Evolutionary conservation across 2,329 filamentous ascomycete genomes (phyloP).

Genomic region (Fusarium concolor): DNA sequence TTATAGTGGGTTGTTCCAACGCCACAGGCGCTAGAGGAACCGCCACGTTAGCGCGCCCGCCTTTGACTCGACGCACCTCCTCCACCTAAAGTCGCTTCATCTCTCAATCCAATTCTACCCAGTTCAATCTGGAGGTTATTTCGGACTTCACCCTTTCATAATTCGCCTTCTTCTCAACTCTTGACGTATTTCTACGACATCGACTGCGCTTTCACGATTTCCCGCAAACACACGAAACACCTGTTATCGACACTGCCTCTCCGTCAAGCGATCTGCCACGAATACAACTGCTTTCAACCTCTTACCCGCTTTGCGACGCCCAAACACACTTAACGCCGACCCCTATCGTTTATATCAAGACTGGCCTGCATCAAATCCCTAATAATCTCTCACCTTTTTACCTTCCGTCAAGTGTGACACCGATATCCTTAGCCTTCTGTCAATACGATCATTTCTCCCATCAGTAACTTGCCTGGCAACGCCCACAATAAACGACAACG

Average conservation of each 20-base stretch:
- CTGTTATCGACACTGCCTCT: not conserved
- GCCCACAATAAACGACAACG: not conserved
- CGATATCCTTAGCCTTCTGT: not conserved
- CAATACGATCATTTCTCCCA: not conserved
- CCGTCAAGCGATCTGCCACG: not conserved
- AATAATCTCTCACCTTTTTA: not conserved
- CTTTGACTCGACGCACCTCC: constrained; percentile 14
- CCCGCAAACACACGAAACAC: not conserved
- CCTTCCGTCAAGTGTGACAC: not conserved
- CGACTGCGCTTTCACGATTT: not conserved
- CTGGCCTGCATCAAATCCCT: not conserved
- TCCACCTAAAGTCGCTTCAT: constrained; percentile 23
- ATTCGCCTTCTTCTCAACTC: constrained; percentile 5
- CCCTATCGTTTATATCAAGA: constrained; percentile 22
- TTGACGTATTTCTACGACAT: constrained; percentile 3
- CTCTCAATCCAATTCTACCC: constrained; percentile 28
- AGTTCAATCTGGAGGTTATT: constrained; percentile 29
- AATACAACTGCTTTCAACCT: constrained; percentile 8
- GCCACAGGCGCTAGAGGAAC: constrained; percentile 41
- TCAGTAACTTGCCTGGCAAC: constrained; percentile 11
- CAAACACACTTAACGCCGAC: constrained; percentile 11
- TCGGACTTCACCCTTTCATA: constrained; percentile 19
- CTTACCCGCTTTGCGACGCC: constrained; percentile 33
- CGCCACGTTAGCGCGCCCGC: constrained; percentile 40
- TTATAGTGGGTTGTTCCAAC: constrained; percentile 33